Evolutionary conservation across 129 eudicot genomes (phyloP), one percentile per base, ranked within the genome.

Genomic region (Ambrosia artemisiifolia): DNA sequence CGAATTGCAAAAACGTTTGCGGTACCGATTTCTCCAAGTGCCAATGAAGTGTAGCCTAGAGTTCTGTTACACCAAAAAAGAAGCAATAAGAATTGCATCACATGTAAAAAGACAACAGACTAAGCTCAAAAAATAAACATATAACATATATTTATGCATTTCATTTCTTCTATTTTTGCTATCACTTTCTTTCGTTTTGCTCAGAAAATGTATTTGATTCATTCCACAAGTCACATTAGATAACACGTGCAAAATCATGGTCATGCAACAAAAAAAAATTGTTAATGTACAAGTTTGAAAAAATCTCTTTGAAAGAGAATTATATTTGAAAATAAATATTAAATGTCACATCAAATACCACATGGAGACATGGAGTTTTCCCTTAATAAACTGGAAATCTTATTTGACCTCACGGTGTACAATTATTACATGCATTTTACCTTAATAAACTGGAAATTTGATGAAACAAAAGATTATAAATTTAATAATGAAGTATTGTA

Each of bases 1-100:
- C 54, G 71, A 73, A 72, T 59, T 75, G 55, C 81, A 78, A 79
- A 87, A 94, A 6, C 91, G 97, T 82, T 88, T 94, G 18, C 96
- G 87, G 62, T 94, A 94, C 40, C 97, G 92, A 77, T 81, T 86
- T 81, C 97, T 94, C 99, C 99, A 94, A 13, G 93, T 94, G 33
- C 98, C 98, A 70, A 94, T 90, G 75, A 94, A 94, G 83, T 94
- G 99, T 75, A 94, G 75, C 84, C 99, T 90, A 46, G 99, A 94
- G 69, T 83, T 84, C 99, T 94, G 91, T 34, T 43, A 82, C 73
- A 73, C 67, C 69, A 64, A 77, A 40, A 55, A 13, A 4, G 4
- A 19, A 46, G 38, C 36, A 64, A 78, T 18, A 16, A 50, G 11
- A 44, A 33, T 40, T 36, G 6, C 65, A 70, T 70, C 44, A 34